Evolutionary conservation across 805 yeast genomes (phyloP).

Genomic region (Candida pini): DNA sequence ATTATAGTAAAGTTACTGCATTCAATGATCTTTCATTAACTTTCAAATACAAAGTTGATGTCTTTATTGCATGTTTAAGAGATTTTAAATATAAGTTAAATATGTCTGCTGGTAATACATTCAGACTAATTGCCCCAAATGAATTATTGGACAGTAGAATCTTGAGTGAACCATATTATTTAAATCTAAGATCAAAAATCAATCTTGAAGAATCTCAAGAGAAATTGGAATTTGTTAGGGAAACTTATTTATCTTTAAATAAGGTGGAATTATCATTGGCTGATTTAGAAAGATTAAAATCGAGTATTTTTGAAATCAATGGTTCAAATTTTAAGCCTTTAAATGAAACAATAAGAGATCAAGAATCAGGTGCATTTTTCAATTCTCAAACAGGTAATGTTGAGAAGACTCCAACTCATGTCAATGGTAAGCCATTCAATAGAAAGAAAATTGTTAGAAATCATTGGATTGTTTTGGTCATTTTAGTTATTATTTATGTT

Average conservation of each 20-base stretch:
- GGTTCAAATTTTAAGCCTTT: background rate
- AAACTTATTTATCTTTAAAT: background rate
- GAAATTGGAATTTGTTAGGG: background rate
- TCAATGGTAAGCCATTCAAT: background rate
- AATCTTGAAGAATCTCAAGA: background rate
- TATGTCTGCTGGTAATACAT: background rate
- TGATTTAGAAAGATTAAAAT: background rate
- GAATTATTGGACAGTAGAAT: conserved; percentile 1
- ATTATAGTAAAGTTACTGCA: background rate
- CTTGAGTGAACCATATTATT: background rate
- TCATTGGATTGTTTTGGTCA: background rate
- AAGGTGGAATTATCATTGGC: background rate
- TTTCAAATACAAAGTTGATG: conserved; percentile 1
- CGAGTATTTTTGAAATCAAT: background rate
- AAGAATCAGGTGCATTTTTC: background rate
- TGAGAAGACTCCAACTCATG: background rate
- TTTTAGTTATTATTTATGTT: background rate
- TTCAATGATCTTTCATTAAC: background rate
- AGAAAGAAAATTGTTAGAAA: background rate
- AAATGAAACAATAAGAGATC: background rate
- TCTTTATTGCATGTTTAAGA: conserved; percentile 1
- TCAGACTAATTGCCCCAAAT: background rate
- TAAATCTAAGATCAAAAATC: background rate
- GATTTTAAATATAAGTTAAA: conserved; percentile 1
- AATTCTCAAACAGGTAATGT: background rate